Conservation (phyloP, 768 basidiomycete genomes). For the Boletus reticuloceps region DNA sequence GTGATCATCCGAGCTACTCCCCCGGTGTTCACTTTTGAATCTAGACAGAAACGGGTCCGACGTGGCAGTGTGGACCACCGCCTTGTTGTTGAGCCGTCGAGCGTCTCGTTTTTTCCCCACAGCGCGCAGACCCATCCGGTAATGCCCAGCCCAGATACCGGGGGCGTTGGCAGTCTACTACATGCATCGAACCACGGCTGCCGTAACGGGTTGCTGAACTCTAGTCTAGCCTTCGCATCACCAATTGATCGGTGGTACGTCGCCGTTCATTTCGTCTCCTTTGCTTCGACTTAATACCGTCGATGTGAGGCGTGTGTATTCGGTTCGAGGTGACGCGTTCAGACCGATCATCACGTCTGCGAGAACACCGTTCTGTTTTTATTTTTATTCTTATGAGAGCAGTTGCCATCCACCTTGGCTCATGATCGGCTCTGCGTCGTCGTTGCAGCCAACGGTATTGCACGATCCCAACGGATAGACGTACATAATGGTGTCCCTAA, state of each 20-base stretch:
- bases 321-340: no score
- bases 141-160: background rate
- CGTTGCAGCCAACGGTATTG: background rate
- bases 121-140: background rate
- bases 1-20: background rate
- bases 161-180: background rate
- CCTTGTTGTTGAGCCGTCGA: background rate
- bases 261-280: conserved; percentile 10
- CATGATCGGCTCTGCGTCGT: background rate
- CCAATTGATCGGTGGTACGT: conserved; percentile 8
- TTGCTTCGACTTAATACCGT: conserved; percentile 3
- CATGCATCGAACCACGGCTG: background rate
- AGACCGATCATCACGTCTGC: no score
- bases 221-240: background rate
- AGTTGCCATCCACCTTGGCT: no score
- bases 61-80: background rate
- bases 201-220: background rate
- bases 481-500: conserved; percentile 11
- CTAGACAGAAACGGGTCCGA: background rate
- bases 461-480: background rate
- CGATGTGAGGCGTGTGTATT: background rate
- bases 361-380: no score
- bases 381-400: no score
- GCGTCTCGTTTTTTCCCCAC: conserved; percentile 3
- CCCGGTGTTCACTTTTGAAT: background rate